phyloP scores from a whole-genome alignment of 2,329 filamentous ascomycete species.

The Talaromyces sp. region DNA sequence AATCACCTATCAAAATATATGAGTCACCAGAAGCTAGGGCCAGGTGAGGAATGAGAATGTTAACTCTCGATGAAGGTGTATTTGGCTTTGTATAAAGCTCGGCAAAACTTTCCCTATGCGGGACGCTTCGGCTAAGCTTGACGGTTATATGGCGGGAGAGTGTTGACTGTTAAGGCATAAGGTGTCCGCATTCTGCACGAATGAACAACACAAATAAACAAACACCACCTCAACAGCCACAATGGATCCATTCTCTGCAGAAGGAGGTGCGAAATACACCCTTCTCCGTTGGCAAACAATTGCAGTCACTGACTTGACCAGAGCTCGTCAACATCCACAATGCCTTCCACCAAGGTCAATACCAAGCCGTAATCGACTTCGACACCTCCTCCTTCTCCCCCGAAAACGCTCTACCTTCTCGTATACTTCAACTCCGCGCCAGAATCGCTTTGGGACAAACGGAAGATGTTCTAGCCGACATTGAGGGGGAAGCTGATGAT shows the following conservation, averaged over 20 bases:
- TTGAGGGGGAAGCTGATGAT: slow-evolving; percentile 58
- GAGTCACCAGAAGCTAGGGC: no score
- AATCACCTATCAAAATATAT: no score
- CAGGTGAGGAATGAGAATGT: not conserved
- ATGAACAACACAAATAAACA: slow-evolving; percentile 8
- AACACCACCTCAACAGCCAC: slow-evolving; percentile 5
- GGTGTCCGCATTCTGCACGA: not conserved
- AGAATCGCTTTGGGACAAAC: slow-evolving; percentile 78
- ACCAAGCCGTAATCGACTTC: slow-evolving; percentile 79
- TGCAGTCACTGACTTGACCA: slow-evolving; percentile 30
- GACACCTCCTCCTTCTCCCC: slow-evolving; percentile 73
- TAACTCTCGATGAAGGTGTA: not conserved
- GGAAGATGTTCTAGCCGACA: slow-evolving; percentile 65
- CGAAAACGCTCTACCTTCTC: slow-evolving; percentile 72
- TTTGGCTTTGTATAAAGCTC: not conserved
- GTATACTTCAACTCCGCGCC: slow-evolving; percentile 74
- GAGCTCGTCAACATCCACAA: slow-evolving; percentile 66
- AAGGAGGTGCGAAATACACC: slow-evolving; percentile 50
- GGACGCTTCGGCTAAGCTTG: not conserved
- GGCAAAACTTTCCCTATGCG: slow-evolving; percentile 7
- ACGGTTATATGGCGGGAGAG: not conserved
- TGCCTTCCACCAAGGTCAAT: slow-evolving; percentile 73
- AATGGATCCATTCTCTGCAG: slow-evolving; percentile 63
- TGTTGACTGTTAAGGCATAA: not conserved
- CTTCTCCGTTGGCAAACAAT: not conserved